Evolutionary conservation across 2,329 filamentous ascomycete species (phyloP).

Genomic region (Hypoxylon sp.): DNA sequence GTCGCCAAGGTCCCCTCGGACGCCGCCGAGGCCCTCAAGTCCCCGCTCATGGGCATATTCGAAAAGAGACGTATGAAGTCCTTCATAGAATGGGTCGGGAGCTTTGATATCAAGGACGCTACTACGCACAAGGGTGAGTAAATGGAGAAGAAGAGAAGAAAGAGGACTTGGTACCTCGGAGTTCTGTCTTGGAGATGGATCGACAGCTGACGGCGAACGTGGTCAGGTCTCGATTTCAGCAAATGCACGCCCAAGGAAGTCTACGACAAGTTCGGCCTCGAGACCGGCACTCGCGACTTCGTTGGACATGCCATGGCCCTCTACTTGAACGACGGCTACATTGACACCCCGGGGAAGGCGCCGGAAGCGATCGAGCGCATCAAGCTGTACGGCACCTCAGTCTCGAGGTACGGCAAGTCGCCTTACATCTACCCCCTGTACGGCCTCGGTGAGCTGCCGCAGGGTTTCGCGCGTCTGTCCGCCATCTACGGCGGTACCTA

Average conservation of each 20-base stretch:
- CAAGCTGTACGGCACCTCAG: conserved; percentile 95
- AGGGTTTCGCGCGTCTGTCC: conserved; percentile 95
- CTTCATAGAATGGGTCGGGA: conserved; percentile 95
- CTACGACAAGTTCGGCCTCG: conserved; percentile 96
- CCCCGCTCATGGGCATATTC: conserved; percentile 94
- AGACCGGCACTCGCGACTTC: conserved; percentile 89
- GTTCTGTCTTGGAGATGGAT: not conserved
- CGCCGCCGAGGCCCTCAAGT: conserved; percentile 87
- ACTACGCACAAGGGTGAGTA: conserved; percentile 85
- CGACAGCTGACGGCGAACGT: conserved; percentile 9
- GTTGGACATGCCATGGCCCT: conserved; percentile 98
- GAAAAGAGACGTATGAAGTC: conserved; percentile 97
- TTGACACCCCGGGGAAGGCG: conserved; percentile 74
- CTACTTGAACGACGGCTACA: conserved; percentile 89
- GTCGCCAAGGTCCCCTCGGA: conserved; percentile 97
- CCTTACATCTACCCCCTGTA: conserved; percentile 99
- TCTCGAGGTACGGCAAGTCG: conserved; percentile 96
- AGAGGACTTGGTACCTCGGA: not conserved
- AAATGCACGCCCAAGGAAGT: conserved; percentile 95
- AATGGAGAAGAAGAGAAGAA: not conserved
- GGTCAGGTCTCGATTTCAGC: conserved; percentile 77
- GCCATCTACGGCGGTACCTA: conserved; percentile 99
- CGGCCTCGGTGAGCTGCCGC: conserved; percentile 94
- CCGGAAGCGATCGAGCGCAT: conserved; percentile 91
- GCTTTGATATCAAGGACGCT: conserved; percentile 82